Conservation (phyloP, 495 filamentous ascomycete species). For the Penicillium egyptiacum region DNA sequence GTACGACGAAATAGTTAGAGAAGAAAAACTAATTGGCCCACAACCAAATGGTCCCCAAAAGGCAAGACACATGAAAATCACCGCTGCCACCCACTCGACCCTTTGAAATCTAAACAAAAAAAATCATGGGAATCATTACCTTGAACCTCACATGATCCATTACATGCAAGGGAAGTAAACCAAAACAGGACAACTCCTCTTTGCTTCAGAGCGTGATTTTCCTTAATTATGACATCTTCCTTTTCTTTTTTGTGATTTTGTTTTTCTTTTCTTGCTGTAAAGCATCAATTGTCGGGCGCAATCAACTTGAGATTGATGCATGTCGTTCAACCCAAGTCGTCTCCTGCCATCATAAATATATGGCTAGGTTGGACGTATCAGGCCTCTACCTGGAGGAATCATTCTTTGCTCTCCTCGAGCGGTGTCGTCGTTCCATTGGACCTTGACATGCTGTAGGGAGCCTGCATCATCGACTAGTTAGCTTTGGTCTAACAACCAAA, state of each 20-base stretch:
- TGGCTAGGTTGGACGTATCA: background rate
- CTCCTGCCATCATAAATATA: background rate
- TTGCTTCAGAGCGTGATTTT: slow-evolving; percentile 4
- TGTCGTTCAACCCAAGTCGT: background rate
- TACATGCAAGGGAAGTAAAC: background rate
- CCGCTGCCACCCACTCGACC: background rate
- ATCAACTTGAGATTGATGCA: background rate
- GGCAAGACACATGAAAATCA: slow-evolving; percentile 5
- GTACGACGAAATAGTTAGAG: slow-evolving; percentile 14
- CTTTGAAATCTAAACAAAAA: slow-evolving; percentile 19
- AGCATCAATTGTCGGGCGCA: background rate
- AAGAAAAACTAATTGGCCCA: background rate
- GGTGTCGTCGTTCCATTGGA: slow-evolving; percentile 46
- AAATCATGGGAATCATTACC: slow-evolving; percentile 16
- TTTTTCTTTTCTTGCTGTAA: background rate
- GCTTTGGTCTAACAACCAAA: slow-evolving; percentile 4
- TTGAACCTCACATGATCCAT: slow-evolving; percentile 3
- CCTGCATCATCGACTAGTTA: slow-evolving; percentile 27
- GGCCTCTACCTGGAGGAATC: background rate
- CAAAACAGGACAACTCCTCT: background rate
- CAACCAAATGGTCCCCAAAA: slow-evolving; percentile 5
- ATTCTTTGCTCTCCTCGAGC: slow-evolving; percentile 30
- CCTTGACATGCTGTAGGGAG: slow-evolving; percentile 50
- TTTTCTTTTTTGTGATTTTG: background rate
- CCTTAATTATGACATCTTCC: background rate